These are phyloP conservation scores for Citrus reticulata DNA, from an alignment of 345 rosid species.

Conservation along the genomic window DNA sequence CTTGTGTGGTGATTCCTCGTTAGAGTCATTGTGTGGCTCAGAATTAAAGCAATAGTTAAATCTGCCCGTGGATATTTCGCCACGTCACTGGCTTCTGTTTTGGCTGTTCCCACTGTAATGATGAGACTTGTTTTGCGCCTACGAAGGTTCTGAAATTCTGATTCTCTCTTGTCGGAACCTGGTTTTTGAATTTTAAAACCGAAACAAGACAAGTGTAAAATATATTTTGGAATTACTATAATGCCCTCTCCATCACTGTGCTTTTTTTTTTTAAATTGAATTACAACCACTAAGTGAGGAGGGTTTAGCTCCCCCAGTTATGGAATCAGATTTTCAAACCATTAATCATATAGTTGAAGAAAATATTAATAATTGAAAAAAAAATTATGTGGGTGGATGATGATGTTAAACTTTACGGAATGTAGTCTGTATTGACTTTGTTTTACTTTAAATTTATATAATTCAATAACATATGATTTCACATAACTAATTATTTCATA, in stretches of 20 bases:
- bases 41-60: background rate
- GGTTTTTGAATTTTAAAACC: background rate
- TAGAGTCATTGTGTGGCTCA: constrained; percentile 5
- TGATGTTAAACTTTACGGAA: no score
- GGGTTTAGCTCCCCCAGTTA: no score
- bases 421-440: no score
- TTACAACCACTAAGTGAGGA: no score
- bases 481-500: no score
- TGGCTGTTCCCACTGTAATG: background rate
- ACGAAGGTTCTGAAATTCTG: background rate
- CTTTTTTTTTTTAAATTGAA: no score
- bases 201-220: background rate
- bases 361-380: no score
- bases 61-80: background rate
- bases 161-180: background rate
- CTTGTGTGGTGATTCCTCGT: background rate
- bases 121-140: background rate
- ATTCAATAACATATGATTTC: no score
- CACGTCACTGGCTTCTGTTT: background rate
- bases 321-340: no score
- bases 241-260: background rate
- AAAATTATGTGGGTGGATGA: no score
- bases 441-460: no score
- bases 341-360: no score
- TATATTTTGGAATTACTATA: background rate